Percentiles rank a stretch among this genome's conserved stretches.
phyloP scores from a whole-genome alignment of 306 rosid species.

The Hylodesmum podocarpum region DNA sequence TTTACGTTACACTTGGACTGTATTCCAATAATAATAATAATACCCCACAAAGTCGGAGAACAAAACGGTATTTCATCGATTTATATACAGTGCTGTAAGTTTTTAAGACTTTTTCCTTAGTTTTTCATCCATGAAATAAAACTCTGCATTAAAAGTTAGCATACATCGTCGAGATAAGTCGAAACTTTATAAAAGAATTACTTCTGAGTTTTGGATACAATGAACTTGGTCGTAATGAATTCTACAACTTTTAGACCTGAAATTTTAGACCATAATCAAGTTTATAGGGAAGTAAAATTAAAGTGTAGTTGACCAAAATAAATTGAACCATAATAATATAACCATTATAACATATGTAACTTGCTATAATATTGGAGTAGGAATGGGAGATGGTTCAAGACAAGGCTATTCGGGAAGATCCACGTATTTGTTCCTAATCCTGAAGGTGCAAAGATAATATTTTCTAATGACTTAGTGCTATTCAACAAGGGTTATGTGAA shows the following conservation, averaged over 20 bases:
- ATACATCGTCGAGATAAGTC: neutral
- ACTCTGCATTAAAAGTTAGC: neutral
- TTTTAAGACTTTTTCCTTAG: neutral
- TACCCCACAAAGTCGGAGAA: too few relatives aligned
- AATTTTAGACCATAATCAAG: neutral
- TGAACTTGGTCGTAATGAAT: neutral
- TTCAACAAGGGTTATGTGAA: slow-evolving; percentile 74
- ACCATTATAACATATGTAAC: neutral
- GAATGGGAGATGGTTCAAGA: slow-evolving; percentile 76
- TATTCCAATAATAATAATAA: too few relatives aligned
- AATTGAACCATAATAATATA: neutral
- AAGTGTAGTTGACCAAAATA: neutral
- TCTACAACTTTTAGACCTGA: neutral
- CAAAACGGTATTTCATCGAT: too few relatives aligned
- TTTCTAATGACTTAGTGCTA: slow-evolving; percentile 58
- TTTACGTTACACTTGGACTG: too few relatives aligned
- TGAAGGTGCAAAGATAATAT: slow-evolving; percentile 63
- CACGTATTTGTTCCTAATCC: slow-evolving; percentile 68
- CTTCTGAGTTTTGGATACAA: neutral
- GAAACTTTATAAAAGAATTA: too few relatives aligned
- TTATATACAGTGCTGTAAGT: too few relatives aligned
- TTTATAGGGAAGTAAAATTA: neutral
- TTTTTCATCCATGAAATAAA: neutral
- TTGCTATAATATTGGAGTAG: slow-evolving; percentile 38
- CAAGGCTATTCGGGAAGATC: slow-evolving; percentile 66